phyloP scores from a whole-genome alignment of 345 rosid genomes.

The Eucalyptus pauciflora region DNA sequence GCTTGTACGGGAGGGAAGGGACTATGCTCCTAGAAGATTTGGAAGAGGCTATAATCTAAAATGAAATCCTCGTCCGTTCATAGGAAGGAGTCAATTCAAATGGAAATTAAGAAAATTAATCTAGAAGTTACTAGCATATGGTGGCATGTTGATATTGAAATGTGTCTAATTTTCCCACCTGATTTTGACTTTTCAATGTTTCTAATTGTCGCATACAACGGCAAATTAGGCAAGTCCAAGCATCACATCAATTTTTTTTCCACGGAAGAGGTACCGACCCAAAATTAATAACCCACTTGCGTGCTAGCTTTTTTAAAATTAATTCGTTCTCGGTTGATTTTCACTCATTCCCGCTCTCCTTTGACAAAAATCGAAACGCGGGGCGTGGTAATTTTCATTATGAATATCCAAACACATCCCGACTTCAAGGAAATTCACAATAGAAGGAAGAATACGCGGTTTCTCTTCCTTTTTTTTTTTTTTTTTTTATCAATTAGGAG shows the following conservation, averaged over 20 bases:
- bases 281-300: background rate
- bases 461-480: background rate
- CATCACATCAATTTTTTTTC: background rate
- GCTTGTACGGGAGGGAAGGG: background rate
- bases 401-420: background rate
- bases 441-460: background rate
- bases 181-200: background rate
- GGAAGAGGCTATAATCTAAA: too few species aligned
- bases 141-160: background rate
- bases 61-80: background rate
- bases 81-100: background rate
- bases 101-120: background rate
- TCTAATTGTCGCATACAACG: background rate
- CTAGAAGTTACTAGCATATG: background rate
- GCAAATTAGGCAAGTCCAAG: background rate
- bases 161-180: too few species aligned
- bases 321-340: background rate
- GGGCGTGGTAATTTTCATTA: background rate
- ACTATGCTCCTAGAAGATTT: background rate
- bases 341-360: background rate
- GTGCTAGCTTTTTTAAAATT: background rate
- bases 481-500: background rate
- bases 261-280: background rate
- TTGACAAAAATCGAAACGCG: background rate
- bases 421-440: background rate